These are phyloP conservation scores for Sporothrix luriei DNA, from an alignment of 2,329 filamentous ascomycete genomes.

Conservation along the genomic window DNA sequence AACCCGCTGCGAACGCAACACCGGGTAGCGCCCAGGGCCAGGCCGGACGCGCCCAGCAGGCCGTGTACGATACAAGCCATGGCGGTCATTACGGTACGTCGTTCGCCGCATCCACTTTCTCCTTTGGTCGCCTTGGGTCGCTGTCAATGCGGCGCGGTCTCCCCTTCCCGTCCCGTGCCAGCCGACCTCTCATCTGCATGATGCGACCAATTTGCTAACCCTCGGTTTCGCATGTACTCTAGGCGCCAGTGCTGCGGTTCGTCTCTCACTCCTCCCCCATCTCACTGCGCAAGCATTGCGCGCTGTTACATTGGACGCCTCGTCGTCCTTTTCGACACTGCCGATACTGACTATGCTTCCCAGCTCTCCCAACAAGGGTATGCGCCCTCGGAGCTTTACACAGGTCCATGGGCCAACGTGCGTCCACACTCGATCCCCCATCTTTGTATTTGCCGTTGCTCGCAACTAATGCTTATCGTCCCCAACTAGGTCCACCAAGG, in stretches of 20 bases:
- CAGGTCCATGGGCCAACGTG: slow-evolving; percentile 93
- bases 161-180: not conserved
- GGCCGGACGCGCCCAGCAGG: slow-evolving; percentile 58
- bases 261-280: slow-evolving; percentile 41
- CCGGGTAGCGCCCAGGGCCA: slow-evolving; percentile 52
- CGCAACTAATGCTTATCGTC: not conserved
- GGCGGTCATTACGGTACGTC: slow-evolving; percentile 76
- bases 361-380: slow-evolving; percentile 85
- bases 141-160: not conserved
- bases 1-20: slow-evolving; percentile 46
- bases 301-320: not conserved
- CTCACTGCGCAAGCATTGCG: not conserved
- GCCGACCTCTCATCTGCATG: slow-evolving; percentile 25
- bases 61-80: slow-evolving; percentile 71
- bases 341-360: slow-evolving; percentile 38
- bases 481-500: slow-evolving; percentile 84
- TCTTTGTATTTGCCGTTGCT: not conserved
- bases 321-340: slow-evolving; percentile 28
- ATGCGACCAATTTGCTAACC: slow-evolving; percentile 37
- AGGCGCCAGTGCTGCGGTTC: slow-evolving; percentile 71
- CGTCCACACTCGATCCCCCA: slow-evolving; percentile 39
- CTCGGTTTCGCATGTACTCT: slow-evolving; percentile 29
- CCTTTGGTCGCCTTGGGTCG: not conserved
- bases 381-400: slow-evolving; percentile 91
- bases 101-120: not conserved